Conservation (phyloP, 495 filamentous ascomycete species). For the Neurospora sp. region DNA sequence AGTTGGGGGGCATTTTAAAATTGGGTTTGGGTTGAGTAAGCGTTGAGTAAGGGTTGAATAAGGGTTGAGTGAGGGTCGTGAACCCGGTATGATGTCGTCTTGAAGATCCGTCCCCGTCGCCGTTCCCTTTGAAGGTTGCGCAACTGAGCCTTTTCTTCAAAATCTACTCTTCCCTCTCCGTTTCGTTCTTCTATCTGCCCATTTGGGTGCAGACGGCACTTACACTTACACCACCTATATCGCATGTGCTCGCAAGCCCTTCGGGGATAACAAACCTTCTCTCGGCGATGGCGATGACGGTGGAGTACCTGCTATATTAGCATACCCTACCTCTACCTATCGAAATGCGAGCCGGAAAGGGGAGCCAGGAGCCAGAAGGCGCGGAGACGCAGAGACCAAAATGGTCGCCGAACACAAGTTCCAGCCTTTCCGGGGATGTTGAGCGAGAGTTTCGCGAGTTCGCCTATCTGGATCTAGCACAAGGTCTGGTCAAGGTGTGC, state of each 20-base stretch:
- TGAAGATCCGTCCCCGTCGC: background rate
- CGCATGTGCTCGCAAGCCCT: background rate
- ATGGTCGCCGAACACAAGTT: background rate
- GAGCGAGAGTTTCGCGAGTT: background rate
- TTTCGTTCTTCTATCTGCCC: background rate
- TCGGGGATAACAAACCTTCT: background rate
- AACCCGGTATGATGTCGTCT: background rate
- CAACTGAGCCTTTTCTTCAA: background rate
- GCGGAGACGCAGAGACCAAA: background rate
- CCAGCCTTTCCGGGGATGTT: background rate
- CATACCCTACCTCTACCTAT: background rate
- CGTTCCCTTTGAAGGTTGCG: background rate
- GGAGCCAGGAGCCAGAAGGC: background rate
- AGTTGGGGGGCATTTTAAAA: background rate
- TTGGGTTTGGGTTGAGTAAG: background rate
- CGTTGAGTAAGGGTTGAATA: background rate
- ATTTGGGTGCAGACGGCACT: background rate
- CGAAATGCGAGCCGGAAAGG: background rate
- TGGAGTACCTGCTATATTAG: background rate
- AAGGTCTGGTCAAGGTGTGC: background rate
- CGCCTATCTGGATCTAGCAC: background rate
- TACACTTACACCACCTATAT: background rate
- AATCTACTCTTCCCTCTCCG: background rate
- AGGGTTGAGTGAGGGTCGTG: background rate
- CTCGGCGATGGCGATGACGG: background rate